Base-by-base conservation (phyloP, 768 basidiomycete genomes). In the Podaxis pistillaris region DNA sequence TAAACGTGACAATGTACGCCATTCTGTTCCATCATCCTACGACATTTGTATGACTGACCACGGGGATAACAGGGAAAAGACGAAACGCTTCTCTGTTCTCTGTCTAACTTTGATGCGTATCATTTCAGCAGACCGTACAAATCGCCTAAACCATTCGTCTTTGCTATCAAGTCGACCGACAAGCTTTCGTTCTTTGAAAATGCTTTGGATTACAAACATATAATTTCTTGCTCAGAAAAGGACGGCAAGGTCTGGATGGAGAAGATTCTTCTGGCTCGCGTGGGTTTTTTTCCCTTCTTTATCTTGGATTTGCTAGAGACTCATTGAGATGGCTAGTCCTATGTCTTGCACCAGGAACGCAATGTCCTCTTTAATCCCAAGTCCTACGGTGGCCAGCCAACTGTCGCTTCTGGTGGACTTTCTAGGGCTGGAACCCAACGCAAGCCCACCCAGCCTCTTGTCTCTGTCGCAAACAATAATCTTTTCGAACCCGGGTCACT, bases 31-130 rank as follows among this genome's bases (percentile, higher is more conserved):
- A 57, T 9, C 38, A 30, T 33, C 19, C 52, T 63, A 54, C 19
- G 30, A 62, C 49, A 60, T 61, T 67, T 19, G 60, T 62, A 52
- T 8, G 4, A 51, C 22, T 30, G 41, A 15, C 24, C 28, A 15
- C 13, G 8, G 30, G 33, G 26, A 26, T 50, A 61, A 19, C 72
- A 96, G 94, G 87, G 88, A 71, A 94, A 93, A 76, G 95, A 98
- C 66, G 87, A 92, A 66, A 77, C 81, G 2, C 80, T 88, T 64
- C 77, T 99, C 13, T 97, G 95, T 70, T 90, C 91, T 3, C 75
- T 96, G 19, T 88, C 91, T 62, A 93, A 89, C 70, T 97, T 95
- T 71, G 95, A 98, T 70, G 89, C 88, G 36, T 98, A 96, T 73
- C 78, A 76, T 62, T 81, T 96, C 61, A 93, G 89, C 11, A 85